Evolutionary conservation across 2,329 filamentous ascomycete species (phyloP).

Genomic region (Lachnum nothofagi): DNA sequence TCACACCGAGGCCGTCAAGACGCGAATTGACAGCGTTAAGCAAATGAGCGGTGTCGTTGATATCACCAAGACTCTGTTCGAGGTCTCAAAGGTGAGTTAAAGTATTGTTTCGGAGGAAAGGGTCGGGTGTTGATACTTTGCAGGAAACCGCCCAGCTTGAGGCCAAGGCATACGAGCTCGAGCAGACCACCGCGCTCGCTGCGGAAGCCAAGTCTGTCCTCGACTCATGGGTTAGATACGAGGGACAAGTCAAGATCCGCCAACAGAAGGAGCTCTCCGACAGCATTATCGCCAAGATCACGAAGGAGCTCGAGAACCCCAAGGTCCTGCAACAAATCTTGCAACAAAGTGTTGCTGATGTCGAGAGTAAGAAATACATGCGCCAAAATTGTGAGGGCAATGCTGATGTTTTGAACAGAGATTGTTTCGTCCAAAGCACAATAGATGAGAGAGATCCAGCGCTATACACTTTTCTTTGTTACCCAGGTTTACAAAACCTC

Average conservation of each 20-base stretch:
- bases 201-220: conserved; percentile 91
- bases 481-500: conserved; percentile 49
- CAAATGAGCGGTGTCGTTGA: conserved; percentile 93
- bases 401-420: conserved; percentile 43
- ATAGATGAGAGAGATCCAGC: conserved; percentile 44
- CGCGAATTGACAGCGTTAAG: conserved; percentile 87
- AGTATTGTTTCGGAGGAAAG: background rate
- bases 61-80: conserved; percentile 93
- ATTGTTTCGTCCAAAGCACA: conserved; percentile 60
- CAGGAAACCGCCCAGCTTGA: conserved; percentile 90
- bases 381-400: background rate
- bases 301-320: conserved; percentile 98
- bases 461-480: conserved; percentile 45
- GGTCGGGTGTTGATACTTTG: conserved; percentile 6
- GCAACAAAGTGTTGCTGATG: conserved; percentile 89
- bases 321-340: conserved; percentile 96
- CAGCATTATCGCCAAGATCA: conserved; percentile 90
- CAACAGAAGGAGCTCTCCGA: conserved; percentile 96
- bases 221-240: conserved; percentile 98
- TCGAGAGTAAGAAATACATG: conserved; percentile 71
- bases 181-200: conserved; percentile 90
- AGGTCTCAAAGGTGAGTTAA: conserved; percentile 83
- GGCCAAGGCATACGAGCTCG: conserved; percentile 91
- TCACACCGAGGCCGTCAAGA: conserved; percentile 93
- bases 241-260: conserved; percentile 96